Evolutionary conservation across 306 rosid species (phyloP).

Genomic region (Senna siamea): DNA sequence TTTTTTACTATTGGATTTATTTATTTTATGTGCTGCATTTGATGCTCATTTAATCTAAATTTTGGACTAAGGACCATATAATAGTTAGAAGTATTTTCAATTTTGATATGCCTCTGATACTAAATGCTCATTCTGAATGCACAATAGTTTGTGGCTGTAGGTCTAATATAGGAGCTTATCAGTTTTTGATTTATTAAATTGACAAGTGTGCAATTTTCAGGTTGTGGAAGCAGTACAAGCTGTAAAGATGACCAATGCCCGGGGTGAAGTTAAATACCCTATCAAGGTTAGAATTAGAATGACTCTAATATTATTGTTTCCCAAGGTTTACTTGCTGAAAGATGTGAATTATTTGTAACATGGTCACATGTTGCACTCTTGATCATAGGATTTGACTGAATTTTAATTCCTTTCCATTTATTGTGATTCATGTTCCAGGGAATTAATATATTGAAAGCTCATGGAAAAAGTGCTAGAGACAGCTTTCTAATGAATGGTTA

Average conservation of each 20-base stretch:
- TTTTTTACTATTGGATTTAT: neutral
- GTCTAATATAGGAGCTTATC: neutral
- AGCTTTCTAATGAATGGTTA: conserved; percentile 89
- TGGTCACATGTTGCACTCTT: conserved; percentile 9
- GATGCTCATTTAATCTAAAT: neutral
- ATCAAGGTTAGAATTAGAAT: conserved; percentile 72
- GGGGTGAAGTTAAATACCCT: conserved; percentile 91
- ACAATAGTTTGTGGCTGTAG: neutral
- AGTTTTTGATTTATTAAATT: conserved; percentile 14
- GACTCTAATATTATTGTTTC: conserved; percentile 8
- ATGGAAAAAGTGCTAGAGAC: conserved; percentile 89
- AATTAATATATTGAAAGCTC: conserved; percentile 91
- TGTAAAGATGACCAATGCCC: conserved; percentile 88
- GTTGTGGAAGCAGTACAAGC: conserved; percentile 88
- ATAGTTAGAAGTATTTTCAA: conserved; percentile 10
- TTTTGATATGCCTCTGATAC: conserved; percentile 1
- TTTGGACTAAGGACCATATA: neutral
- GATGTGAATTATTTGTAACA: conserved; percentile 22
- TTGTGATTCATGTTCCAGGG: conserved; percentile 53
- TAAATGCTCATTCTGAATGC: conserved; percentile 10
- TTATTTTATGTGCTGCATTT: conserved; percentile 14
- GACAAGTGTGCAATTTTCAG: conserved; percentile 46
- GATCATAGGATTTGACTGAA: conserved; percentile 5
- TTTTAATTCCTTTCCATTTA: conserved; percentile 1
- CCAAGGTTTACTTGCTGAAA: conserved; percentile 1